These are phyloP conservation scores for Vicia villosa DNA, from an alignment of 306 rosid species.

Conservation along the genomic window DNA sequence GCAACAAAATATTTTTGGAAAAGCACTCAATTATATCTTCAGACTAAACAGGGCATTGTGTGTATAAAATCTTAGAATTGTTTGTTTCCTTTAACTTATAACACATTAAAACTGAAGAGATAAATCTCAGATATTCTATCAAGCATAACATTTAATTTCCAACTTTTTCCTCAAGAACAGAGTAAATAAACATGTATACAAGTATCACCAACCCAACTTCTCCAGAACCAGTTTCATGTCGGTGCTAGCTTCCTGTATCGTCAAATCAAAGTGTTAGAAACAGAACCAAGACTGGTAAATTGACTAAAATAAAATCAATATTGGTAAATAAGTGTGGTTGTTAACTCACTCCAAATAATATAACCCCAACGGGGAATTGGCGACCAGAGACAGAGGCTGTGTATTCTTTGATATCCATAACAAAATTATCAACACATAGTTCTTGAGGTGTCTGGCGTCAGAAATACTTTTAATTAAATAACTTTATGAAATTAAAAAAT, in stretches of 20 bases:
- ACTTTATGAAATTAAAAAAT: neutral
- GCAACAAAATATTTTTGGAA: slow-evolving; percentile 1
- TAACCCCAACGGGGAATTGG: slow-evolving; percentile 45
- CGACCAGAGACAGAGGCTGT: slow-evolving; percentile 41
- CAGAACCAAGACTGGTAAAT: slow-evolving; percentile 20
- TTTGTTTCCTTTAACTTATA: slow-evolving; percentile 14
- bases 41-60: slow-evolving; percentile 6
- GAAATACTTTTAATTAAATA: slow-evolving; percentile 14
- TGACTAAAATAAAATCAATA: slow-evolving; percentile 14
- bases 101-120: slow-evolving; percentile 11
- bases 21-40: slow-evolving; percentile 26
- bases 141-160: slow-evolving; percentile 22
- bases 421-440: slow-evolving; percentile 38
- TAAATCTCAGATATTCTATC: slow-evolving; percentile 20
- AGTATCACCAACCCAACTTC: slow-evolving; percentile 48
- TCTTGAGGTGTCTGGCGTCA: slow-evolving; percentile 40
- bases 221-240: slow-evolving; percentile 50
- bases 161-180: slow-evolving; percentile 12
- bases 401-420: slow-evolving; percentile 47
- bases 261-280: slow-evolving; percentile 29
- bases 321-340: slow-evolving; percentile 21
- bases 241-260: slow-evolving; percentile 29
- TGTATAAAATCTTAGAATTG: neutral
- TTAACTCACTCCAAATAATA: slow-evolving; percentile 53
- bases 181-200: slow-evolving; percentile 15